Evolutionary conservation across 768 basidiomycete species (phyloP), one percentile per base, ranked within the genome.

Genomic region (Xerocomellus chrysenteron): DNA sequence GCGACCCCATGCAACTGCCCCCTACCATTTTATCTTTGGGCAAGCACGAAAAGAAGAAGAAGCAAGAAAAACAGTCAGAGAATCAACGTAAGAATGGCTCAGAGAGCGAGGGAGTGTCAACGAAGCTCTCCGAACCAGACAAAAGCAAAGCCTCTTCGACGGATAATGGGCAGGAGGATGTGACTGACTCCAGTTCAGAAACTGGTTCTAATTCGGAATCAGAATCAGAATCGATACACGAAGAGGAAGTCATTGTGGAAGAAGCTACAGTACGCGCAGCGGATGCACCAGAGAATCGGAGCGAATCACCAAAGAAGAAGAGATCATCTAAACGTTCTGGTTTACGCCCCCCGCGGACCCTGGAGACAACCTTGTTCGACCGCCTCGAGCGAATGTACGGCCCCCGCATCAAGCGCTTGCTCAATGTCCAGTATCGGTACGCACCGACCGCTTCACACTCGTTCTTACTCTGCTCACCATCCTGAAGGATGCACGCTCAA

Each of bases 1-100:
- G 96, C 0, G 96, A 98, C 72, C 95, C 94, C 2, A 88, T 93
- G 80, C 96, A 98, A 76, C 79, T 99, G 4, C 94, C 94, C 0
- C 96, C 96, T 0, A 99, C 96, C 0, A 84, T 98, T 46, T 76
- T 96, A 30, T 91, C 92, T 5, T 64, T 82, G 9, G 75, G 84
- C 56, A 74, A 75, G 30, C 70, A 75, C n/a, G 71, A 68, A 42
- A 76, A 73, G 54, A 72, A 71, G 36, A 63, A 17, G 1, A 52
- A 60, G 17, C 50, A 39, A 24, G 32, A 8, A 30, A 62, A 62
- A 36, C 13, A 21, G 8, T 30, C 47, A 7, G 44, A 53, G 47
- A 47, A 43, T 21, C 49, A 30, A 21, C 24, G 5, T 6, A 56
- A 59, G 39, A 32, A 47, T 30, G 21, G 6, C 14, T 12, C 32